Evolutionary conservation across 1,284 basidiomycete species (phyloP).

Genomic region (Phaffia rhodozyma): DNA sequence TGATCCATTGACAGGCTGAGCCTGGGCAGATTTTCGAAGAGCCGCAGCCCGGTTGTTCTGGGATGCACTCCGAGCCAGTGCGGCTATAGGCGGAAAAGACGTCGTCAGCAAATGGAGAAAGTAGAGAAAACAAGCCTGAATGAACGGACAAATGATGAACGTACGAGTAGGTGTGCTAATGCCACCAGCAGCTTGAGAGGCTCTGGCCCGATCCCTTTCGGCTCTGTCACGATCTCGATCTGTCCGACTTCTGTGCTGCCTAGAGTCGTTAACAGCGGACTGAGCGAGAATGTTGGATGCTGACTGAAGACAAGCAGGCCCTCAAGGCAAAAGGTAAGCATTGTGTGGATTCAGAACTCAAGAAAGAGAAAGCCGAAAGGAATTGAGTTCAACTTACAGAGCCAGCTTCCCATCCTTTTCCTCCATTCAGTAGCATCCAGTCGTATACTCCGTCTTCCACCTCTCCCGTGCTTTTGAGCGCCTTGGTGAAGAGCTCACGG

Average conservation of each 20-base stretch:
- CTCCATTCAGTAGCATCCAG: constrained; percentile 80
- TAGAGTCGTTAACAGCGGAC: constrained; percentile 29
- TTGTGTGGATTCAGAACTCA: not conserved
- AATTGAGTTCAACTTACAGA: constrained; percentile 42
- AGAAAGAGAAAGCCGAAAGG: not conserved
- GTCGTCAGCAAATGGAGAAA: not conserved
- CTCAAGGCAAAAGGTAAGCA: not conserved
- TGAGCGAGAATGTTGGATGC: constrained; percentile 28
- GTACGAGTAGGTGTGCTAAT: constrained; percentile 17
- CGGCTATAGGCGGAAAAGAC: constrained; percentile 17
- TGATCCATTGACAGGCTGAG: constrained; percentile 23
- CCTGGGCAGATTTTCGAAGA: constrained; percentile 19
- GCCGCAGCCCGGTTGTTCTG: constrained; percentile 11
- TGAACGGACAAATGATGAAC: not conserved
- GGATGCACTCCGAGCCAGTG: constrained; percentile 20
- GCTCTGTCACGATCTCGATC: constrained; percentile 36
- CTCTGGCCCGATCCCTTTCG: constrained; percentile 37
- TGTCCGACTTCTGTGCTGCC: constrained; percentile 32
- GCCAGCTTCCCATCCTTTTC: constrained; percentile 87
- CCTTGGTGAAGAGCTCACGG: constrained; percentile 80
- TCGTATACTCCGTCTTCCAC: constrained; percentile 79
- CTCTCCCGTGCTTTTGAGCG: constrained; percentile 77
- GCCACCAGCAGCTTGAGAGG: constrained; percentile 27
- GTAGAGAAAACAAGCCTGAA: not conserved
- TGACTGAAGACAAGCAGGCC: constrained; percentile 19